These are phyloP conservation scores for Nannochloris sp. DNA, from an alignment of 139 green algal genomes.

Conservation along the genomic window DNA sequence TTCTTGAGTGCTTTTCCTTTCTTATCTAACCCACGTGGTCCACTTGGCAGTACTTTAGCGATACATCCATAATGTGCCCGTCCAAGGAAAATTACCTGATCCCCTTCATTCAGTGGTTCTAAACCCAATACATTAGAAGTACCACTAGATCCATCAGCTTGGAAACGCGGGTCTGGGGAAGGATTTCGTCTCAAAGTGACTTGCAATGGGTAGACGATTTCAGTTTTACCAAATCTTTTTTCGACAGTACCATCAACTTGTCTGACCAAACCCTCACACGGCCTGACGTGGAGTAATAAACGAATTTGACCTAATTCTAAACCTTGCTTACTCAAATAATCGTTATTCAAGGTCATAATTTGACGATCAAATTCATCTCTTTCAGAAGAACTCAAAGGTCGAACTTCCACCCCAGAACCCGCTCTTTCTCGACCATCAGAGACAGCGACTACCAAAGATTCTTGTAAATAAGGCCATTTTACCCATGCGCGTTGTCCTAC, in stretches of 20 bases:
- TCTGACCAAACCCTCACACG: conserved; percentile 55
- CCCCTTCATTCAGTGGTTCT: conserved; percentile 23
- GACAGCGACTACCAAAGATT: conserved; percentile 46
- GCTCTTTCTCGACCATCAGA: conserved; percentile 16
- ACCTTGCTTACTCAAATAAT: conserved; percentile 37
- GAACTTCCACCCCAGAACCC: neutral
- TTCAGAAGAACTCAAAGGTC: neutral
- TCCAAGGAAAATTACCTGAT: conserved; percentile 58
- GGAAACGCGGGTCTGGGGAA: conserved; percentile 38
- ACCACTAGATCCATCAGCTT: conserved; percentile 14
- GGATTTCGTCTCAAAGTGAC: conserved; percentile 42
- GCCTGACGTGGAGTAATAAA: conserved; percentile 61
- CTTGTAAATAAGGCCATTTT: conserved; percentile 82
- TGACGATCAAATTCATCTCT: conserved; percentile 18
- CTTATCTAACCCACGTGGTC: conserved; percentile 21
- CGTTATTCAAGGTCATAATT: conserved; percentile 27
- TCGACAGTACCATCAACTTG: conserved; percentile 69
- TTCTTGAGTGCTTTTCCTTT: neutral
- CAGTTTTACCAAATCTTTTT: conserved; percentile 65
- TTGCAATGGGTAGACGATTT: conserved; percentile 50
- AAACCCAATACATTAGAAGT: conserved; percentile 3
- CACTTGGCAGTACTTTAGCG: conserved; percentile 54
- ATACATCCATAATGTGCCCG: conserved; percentile 69
- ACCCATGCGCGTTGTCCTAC: conserved; percentile 71
- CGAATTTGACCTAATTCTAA: conserved; percentile 43